phyloP scores from a whole-genome alignment of 2,329 filamentous ascomycete genomes.

The Aureobasidium pullulans region DNA sequence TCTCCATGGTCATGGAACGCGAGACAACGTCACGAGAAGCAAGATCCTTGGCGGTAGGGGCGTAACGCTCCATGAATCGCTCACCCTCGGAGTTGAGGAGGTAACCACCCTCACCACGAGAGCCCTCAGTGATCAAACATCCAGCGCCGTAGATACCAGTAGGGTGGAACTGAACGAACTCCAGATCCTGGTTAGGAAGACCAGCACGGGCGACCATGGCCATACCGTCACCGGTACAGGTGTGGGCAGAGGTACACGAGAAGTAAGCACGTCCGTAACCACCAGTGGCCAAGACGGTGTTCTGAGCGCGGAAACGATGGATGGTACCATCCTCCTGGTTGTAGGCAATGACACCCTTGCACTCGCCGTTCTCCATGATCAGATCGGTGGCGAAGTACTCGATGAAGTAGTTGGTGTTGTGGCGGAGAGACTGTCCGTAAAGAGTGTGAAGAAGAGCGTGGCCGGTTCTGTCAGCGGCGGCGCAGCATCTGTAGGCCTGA shows the following conservation, averaged over 20 bases:
- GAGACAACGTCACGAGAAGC: slow-evolving; percentile 94
- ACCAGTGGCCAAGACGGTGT: slow-evolving; percentile 94
- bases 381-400: slow-evolving; percentile 97
- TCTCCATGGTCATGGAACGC: slow-evolving; percentile 97
- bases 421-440: slow-evolving; percentile 90
- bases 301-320: slow-evolving; percentile 91
- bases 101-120: slow-evolving; percentile 96
- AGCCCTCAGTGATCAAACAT: slow-evolving; percentile 95
- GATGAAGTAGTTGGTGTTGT: slow-evolving; percentile 99
- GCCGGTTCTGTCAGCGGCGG: slow-evolving; percentile 91
- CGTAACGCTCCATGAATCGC: slow-evolving; percentile 98
- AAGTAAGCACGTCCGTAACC: slow-evolving; percentile 98
- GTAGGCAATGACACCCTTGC: slow-evolving; percentile 77
- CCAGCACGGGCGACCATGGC: slow-evolving; percentile 98
- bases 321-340: slow-evolving; percentile 98
- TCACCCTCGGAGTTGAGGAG: slow-evolving; percentile 96
- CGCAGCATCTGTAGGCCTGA: slow-evolving; percentile 95
- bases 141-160: slow-evolving; percentile 98
- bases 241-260: slow-evolving; percentile 95
- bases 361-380: slow-evolving; percentile 90
- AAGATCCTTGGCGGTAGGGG: slow-evolving; percentile 95
- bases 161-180: slow-evolving; percentile 99
- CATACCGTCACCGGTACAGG: slow-evolving; percentile 98
- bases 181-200: slow-evolving; percentile 96
- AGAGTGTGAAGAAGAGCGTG: slow-evolving; percentile 97